Evolutionary conservation across 2,329 filamentous ascomycete genomes (phyloP), one percentile per base, ranked within the genome.

Genomic region (Talaromyces sp.): DNA sequence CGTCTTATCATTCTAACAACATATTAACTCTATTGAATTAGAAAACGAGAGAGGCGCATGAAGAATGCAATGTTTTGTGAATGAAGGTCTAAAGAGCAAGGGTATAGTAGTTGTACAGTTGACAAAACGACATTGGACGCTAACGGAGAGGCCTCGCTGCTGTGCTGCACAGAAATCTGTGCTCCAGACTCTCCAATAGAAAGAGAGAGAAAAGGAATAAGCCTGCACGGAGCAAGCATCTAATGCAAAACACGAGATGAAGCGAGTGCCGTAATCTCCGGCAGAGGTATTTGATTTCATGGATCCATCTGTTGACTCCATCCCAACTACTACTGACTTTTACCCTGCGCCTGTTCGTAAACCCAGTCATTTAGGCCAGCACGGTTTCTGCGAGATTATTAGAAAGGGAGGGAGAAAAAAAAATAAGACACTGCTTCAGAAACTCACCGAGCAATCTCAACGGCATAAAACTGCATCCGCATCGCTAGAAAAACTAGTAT

Each of bases 291-390:
- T 9, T 47, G 44, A 10, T 18, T 53, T 34, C 14, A 10, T 57
- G 28, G 16, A 28, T n/a, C 12, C 28, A 10, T 18, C 30, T 77
- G 23, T 47, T 27, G 44, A 47, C 44, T 47, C 5, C 44, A 47
- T 47, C 44, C 44, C n/a, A 27, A 47, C 75, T 75, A 84, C 84
- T 68, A 84, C 84, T 68, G 85, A 81, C 61, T 83, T 82, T 70
- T 94, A 33, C 27, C 61, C 28, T 62, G 87, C 1, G 88, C 86
- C 75, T 91, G 84, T 79, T 98, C 93, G 76, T 94, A 95, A 65
- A 99, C 87, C 95, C 95, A 99, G 77, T 99, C 95, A 72, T 99
- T 99, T 62, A 98, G 79, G 31, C 94, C 94, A 59, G 85, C 85
- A 64, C 89, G 89, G 79, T 99, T 99, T 69, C 88, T 88, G 50